A percentile compares a stretch with the other conserved stretches of the same genome.
phyloP scores from a whole-genome alignment of 2,329 filamentous ascomycete species.

The Coniella vitis region DNA sequence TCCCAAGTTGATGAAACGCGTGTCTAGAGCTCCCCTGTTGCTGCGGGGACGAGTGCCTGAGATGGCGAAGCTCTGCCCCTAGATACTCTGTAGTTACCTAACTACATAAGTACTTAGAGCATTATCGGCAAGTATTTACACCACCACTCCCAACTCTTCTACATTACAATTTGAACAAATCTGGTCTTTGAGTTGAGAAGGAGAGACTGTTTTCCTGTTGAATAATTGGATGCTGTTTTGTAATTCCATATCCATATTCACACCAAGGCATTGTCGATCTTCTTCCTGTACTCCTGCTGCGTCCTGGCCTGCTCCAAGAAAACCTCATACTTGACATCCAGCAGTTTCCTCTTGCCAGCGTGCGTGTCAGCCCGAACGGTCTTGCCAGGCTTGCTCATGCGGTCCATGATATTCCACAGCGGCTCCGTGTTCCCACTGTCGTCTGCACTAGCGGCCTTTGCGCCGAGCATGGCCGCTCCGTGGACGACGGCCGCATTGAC shows the following conservation, averaged over 20 bases:
- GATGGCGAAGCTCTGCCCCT: too few species aligned
- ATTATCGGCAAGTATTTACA: too few species aligned
- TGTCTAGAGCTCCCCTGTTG: not conserved
- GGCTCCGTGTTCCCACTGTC: slow-evolving; percentile 72
- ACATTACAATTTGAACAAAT: too few species aligned
- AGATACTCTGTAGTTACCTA: too few species aligned
- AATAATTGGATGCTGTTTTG: too few species aligned
- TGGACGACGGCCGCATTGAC: slow-evolving; percentile 94
- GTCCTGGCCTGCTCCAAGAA: slow-evolving; percentile 87
- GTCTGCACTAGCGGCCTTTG: slow-evolving; percentile 86
- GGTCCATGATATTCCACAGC: slow-evolving; percentile 95
- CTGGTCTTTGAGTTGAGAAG: too few species aligned
- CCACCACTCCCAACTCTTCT: too few species aligned
- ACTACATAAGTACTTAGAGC: too few species aligned
- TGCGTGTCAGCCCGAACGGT: slow-evolving; percentile 71
- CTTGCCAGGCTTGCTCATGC: slow-evolving; percentile 90
- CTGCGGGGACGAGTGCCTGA: not conserved
- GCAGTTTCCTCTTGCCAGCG: slow-evolving; percentile 65
- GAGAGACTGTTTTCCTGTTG: too few species aligned
- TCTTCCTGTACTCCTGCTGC: slow-evolving; percentile 74
- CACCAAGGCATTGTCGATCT: slow-evolving; percentile 58
- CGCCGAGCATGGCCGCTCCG: slow-evolving; percentile 96
- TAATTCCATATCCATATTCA: too few species aligned
- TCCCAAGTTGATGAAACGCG: not conserved
- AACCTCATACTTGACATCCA: slow-evolving; percentile 89